Evolutionary conservation across 495 filamentous ascomycete genomes (phyloP), one percentile per base, ranked within the genome.

Genomic region (Penicillium taxi): DNA sequence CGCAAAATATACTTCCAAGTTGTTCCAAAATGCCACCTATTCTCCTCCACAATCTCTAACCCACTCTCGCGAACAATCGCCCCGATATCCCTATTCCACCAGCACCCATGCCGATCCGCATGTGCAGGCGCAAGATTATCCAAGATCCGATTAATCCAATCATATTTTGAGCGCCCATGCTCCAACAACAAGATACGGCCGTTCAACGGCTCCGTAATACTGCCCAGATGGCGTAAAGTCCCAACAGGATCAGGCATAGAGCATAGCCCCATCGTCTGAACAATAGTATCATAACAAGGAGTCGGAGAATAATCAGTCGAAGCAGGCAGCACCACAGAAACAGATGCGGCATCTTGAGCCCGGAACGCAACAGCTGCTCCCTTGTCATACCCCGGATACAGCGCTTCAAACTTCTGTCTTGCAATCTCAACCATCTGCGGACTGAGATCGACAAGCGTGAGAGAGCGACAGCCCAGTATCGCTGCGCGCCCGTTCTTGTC

Each of bases 21-120:
- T 12, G 88, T 95, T 20, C 89, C 89, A 35, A 82, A 66, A 63
- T 93, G 84, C 56, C 68, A 75, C 21, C 77, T 59, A 44, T 77
- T 76, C 51, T 78, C 72, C 51, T 78, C 67, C 16, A 93, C 61
- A 37, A 98, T 66, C 64, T 88, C 83, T 51, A 98, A 61, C 14
- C 86, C 90, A 41, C 83, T 88, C 44, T 88, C 75, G 45, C 71
- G 60, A 25, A 96, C 77, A 54, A 96, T 75, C 38, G 59, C 61
- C 39, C 81, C 84, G 37, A 98, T 81, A 69, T 98, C 91, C 34
- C 86, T 69, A 61, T 98, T 98, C 80, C 84, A 94, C 89, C 89
- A 96, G 65, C 91, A 98, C 6, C 93, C 91, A 70, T 87, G 86
- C 33, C 75, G 72, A 41, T 78, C 70, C 27, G 88, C 89, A 72